Evolutionary conservation across 179 eudicot species (phyloP).

Genomic region (Heliamphora pulchella): DNA sequence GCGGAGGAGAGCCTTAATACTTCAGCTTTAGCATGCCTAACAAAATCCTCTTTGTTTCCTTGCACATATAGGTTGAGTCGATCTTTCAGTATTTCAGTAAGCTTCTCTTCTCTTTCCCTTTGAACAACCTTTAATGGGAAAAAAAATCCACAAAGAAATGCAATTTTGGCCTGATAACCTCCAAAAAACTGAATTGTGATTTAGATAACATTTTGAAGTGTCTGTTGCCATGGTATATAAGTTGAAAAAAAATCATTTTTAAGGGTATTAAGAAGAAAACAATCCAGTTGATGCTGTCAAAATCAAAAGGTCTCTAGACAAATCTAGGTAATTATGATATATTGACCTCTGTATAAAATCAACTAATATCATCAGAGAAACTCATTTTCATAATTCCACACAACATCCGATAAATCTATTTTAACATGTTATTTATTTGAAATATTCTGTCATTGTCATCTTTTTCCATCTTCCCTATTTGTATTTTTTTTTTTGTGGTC

Average conservation of each 20-base stretch:
- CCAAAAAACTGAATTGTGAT: neutral
- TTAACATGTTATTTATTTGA: neutral
- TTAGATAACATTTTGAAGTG: neutral
- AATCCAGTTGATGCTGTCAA: neutral
- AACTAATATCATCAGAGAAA: neutral
- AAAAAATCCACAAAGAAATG: constrained; percentile 1
- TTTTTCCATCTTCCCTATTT: neutral
- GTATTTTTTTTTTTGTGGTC: neutral
- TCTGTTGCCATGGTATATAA: neutral
- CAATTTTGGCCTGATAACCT: neutral
- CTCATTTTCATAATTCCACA: neutral
- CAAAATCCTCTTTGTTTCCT: constrained; percentile 66
- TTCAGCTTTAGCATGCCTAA: constrained; percentile 65
- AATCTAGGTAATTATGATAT: neutral
- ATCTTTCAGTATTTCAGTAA: constrained; percentile 53
- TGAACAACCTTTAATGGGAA: constrained; percentile 53
- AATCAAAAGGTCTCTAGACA: neutral
- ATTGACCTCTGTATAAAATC: neutral
- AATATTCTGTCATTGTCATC: neutral
- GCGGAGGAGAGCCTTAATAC: constrained; percentile 76
- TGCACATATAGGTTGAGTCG: constrained; percentile 73
- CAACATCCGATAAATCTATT: neutral
- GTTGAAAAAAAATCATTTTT: neutral
- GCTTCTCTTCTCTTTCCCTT: constrained; percentile 80
- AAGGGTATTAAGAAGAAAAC: neutral